Base-by-base conservation (phyloP, 2,329 filamentous ascomycete species). In the Penicillium psychrosexuale region DNA sequence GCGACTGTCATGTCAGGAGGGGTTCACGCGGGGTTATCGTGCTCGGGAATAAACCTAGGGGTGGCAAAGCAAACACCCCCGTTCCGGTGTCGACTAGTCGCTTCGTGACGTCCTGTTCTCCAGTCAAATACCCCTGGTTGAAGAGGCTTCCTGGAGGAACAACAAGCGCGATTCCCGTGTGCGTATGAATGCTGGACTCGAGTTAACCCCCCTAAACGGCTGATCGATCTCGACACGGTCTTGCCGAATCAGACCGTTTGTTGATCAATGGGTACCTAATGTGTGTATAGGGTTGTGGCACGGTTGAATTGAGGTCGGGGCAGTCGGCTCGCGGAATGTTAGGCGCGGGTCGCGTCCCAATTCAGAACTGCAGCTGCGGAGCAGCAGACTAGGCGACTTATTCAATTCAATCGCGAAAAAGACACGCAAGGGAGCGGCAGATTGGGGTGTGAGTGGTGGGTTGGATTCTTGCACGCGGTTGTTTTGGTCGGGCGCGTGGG, bases 401-500 rank as follows among this genome's bases (percentile, higher is more conserved):
- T 39, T 38, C 27, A 17, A 39, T 39, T 39, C 27, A 44, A 51
- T 39, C n/a, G 31, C 51, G 45, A 51, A 45, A 36, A 33, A 8
- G 38, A 56, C 27, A 53, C 54, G 62, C 61, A 64, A 65, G 62
- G 62, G 56, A 62, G 57, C 57, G 55, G 28, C 34, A 27, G 34
- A 27, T 55, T 36, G 28, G 40, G 47, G 34, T 33, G 50, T 50
- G 31, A 47, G 51, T 56, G 60, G 59, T 60, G 57, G 61, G 60
- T 64, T 59, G 51, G 62, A 62, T 64, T 64, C 61, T 61, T 48
- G 60, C 69, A 71, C 70, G 69, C 70, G 68, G 68, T 72, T 72
- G 69, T 72, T 73, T 73, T 72, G 70, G 70, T 72, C 63, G 66
- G 69, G 67, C 69, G 70, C 69, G 70, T 71, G 70, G 68, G 67